Conservation (phyloP, 495 filamentous ascomycete species). For the Annulohypoxylon bovei region DNA sequence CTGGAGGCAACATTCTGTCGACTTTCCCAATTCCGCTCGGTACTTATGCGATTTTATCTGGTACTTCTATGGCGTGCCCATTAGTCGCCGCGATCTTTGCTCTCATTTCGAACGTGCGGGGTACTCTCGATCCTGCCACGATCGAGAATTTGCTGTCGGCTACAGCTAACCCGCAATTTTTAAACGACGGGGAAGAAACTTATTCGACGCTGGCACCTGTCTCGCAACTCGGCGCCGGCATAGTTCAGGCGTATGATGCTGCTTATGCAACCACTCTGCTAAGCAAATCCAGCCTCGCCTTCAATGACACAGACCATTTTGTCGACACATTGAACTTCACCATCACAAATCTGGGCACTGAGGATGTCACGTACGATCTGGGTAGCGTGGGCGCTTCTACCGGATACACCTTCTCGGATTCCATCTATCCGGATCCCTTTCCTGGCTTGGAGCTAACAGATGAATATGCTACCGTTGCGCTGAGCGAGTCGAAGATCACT, state of each 20-base stretch:
- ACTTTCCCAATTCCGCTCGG: slow-evolving; percentile 64
- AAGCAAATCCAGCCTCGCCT: slow-evolving; percentile 62
- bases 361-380: slow-evolving; percentile 58
- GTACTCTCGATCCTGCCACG: slow-evolving; percentile 58
- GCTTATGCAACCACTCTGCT: slow-evolving; percentile 64
- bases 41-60: slow-evolving; percentile 63
- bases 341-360: slow-evolving; percentile 62
- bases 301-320: slow-evolving; percentile 67
- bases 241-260: slow-evolving; percentile 66
- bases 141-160: slow-evolving; percentile 58
- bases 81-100: slow-evolving; percentile 64
- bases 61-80: slow-evolving; percentile 70
- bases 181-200: slow-evolving; percentile 56
- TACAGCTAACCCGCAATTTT: slow-evolving; percentile 56
- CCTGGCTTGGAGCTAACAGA: slow-evolving; percentile 50
- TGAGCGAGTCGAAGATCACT: slow-evolving; percentile 47
- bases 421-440: slow-evolving; percentile 49
- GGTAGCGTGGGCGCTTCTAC: slow-evolving; percentile 55
- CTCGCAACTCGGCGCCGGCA: slow-evolving; percentile 65
- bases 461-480: slow-evolving; percentile 49
- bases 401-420: slow-evolving; percentile 54
- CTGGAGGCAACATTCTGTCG: slow-evolving; percentile 66
- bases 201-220: slow-evolving; percentile 61
- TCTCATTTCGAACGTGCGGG: slow-evolving; percentile 60
- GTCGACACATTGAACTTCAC: slow-evolving; percentile 57